Conservation (phyloP, 2,329 filamentous ascomycete species). For the Ascocoryne sarcoides region DNA sequence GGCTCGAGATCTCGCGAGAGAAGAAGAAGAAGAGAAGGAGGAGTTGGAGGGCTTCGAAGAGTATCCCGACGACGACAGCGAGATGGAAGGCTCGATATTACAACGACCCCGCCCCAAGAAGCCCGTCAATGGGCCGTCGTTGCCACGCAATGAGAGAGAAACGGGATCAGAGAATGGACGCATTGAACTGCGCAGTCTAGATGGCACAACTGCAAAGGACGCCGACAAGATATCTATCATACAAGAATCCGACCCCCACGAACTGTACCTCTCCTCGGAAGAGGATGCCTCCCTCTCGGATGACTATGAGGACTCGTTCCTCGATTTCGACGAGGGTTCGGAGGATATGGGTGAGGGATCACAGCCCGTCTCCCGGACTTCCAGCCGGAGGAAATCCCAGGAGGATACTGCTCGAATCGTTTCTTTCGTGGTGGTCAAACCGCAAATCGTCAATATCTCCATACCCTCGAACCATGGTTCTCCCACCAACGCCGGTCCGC, state of each 20-base stretch:
- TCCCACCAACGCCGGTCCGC: conserved; percentile 2
- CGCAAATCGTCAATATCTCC: conserved; percentile 30
- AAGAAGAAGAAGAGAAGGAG: conserved; percentile 9
- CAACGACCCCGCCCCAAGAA: conserved; percentile 17
- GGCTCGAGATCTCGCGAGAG: conserved; percentile 1
- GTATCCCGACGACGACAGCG: conserved; percentile 18
- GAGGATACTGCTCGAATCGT: conserved; percentile 50
- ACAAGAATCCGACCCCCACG: conserved; percentile 37
- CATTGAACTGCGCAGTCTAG: conserved; percentile 22
- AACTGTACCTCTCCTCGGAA: conserved; percentile 56
- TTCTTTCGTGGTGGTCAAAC: conserved; percentile 52
- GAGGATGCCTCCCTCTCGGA: conserved; percentile 57
- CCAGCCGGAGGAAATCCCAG: conserved; percentile 27
- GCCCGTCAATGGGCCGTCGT: conserved; percentile 12
- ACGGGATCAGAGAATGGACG: conserved; percentile 21
- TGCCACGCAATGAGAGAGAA: conserved; percentile 22
- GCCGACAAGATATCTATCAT: conserved; percentile 12
- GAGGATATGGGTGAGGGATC: conserved; percentile 15
- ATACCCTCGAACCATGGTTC: conserved; percentile 8
- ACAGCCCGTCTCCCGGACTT: conserved; percentile 15
- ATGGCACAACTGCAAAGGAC: conserved; percentile 11
- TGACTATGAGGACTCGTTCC: conserved; percentile 45
- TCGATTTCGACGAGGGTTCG: conserved; percentile 31
- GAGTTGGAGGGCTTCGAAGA: conserved; percentile 16
- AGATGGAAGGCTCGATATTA: conserved; percentile 25